These are phyloP conservation scores for Penicillium longicatenatum DNA, from an alignment of 495 filamentous ascomycete genomes.

Conservation along the genomic window DNA sequence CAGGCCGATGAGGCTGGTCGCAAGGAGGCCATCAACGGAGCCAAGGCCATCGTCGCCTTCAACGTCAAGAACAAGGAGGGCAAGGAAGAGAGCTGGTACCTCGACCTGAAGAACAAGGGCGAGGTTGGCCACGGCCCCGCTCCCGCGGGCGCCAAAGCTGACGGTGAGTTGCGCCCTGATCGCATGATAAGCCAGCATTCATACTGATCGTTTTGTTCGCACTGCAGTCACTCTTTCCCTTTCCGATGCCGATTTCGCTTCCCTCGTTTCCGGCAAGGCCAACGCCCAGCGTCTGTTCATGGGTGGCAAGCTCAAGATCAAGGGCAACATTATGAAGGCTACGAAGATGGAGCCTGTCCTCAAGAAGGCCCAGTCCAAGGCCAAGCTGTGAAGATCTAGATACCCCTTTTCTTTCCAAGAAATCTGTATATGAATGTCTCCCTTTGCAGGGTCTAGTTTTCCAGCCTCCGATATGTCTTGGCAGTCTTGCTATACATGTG, in stretches of 20 bases:
- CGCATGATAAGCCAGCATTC: neutral
- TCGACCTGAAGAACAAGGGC: constrained; percentile 91
- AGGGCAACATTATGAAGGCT: constrained; percentile 98
- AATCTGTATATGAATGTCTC: constrained; percentile 19
- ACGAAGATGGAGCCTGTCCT: constrained; percentile 95
- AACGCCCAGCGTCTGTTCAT: constrained; percentile 96
- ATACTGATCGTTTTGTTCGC: constrained; percentile 1
- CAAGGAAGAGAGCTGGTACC: constrained; percentile 83
- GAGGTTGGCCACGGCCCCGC: constrained; percentile 72
- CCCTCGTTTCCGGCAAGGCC: constrained; percentile 82
- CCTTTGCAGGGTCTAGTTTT: neutral
- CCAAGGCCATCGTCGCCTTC: constrained; percentile 87
- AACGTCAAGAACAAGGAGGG: constrained; percentile 84
- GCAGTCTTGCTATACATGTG: neutral
- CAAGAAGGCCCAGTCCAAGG: constrained; percentile 83
- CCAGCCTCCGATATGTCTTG: neutral
- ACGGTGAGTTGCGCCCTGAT: constrained; percentile 56
- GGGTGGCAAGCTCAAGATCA: constrained; percentile 95
- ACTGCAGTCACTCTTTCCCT: constrained; percentile 75
- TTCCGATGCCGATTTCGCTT: constrained; percentile 82
- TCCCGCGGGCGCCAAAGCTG: constrained; percentile 72
- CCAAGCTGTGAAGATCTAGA: constrained; percentile 70
- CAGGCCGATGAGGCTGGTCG: constrained; percentile 67
- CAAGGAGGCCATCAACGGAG: constrained; percentile 85
- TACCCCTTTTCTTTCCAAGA: constrained; percentile 24